These are phyloP conservation scores for Beauveria sp. DNA, from an alignment of 2,329 filamentous ascomycete species.

Conservation along the genomic window DNA sequence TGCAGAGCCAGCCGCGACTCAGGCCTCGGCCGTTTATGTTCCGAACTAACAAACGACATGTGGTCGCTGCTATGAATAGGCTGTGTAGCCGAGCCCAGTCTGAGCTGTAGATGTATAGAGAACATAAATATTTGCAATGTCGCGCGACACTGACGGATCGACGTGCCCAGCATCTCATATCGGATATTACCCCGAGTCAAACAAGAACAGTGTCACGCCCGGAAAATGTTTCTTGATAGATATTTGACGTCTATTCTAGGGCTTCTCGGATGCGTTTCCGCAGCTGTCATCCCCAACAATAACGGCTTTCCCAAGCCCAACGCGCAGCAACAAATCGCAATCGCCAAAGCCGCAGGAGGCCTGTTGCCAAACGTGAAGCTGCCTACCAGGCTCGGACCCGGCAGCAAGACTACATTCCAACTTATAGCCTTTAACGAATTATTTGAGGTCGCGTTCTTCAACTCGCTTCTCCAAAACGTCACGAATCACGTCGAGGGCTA, in stretches of 20 bases:
- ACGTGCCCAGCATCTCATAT: not conserved
- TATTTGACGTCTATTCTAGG: not conserved
- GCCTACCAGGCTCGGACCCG: constrained; percentile 40
- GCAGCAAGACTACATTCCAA: constrained; percentile 49
- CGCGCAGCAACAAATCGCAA: constrained; percentile 37
- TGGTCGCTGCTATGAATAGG: not conserved
- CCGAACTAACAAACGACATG: not conserved
- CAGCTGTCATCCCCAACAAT: constrained; percentile 26
- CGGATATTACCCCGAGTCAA: too few species aligned
- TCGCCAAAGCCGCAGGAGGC: constrained; percentile 50
- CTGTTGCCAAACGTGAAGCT: constrained; percentile 51
- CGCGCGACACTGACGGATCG: not conserved
- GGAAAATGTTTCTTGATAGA: not conserved
- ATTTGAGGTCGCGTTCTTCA: constrained; percentile 66
- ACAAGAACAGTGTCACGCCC: not conserved
- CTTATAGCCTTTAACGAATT: constrained; percentile 65
- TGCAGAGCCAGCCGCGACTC: not conserved
- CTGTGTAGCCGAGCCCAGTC: not conserved
- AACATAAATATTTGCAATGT: not conserved
- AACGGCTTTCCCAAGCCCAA: constrained; percentile 55
- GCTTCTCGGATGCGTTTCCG: constrained; percentile 13
- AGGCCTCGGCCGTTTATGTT: not conserved
- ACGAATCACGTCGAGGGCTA: constrained; percentile 48
- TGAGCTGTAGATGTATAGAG: not conserved
- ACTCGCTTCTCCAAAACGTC: constrained; percentile 56